Evolutionary conservation across 495 filamentous ascomycete species (phyloP).

Genomic region (Tuber aestivum): DNA sequence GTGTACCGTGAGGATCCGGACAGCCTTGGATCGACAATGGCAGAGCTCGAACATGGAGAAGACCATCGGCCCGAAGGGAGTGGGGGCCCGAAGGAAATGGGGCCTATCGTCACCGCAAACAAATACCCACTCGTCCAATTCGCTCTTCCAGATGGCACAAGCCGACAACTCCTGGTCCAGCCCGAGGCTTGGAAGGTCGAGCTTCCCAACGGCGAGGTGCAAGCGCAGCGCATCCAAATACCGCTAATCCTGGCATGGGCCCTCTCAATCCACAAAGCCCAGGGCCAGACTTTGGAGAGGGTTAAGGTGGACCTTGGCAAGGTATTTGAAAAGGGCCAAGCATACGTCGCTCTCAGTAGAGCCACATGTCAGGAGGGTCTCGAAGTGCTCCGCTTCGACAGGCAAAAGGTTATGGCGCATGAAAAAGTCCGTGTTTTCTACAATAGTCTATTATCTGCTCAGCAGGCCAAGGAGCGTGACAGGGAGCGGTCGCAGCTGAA

Average conservation of each 20-base stretch:
- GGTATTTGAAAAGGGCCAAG: constrained; percentile 93
- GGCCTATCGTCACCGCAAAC: constrained; percentile 44
- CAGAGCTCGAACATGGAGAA: constrained; percentile 47
- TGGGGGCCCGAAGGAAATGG: constrained; percentile 11
- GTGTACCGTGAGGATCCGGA: constrained; percentile 54
- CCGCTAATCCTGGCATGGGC: constrained; percentile 95
- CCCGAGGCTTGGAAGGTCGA: constrained; percentile 94
- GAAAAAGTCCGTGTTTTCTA: constrained; percentile 82
- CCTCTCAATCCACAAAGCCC: constrained; percentile 94
- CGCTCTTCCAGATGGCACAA: constrained; percentile 66
- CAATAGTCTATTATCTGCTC: constrained; percentile 60
- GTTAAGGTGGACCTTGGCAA: constrained; percentile 89
- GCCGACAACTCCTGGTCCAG: constrained; percentile 70
- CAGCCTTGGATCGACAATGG: constrained; percentile 46
- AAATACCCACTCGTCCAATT: constrained; percentile 82
- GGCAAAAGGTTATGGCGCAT: constrained; percentile 89
- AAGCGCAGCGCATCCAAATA: constrained; percentile 71
- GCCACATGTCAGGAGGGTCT: constrained; percentile 82
- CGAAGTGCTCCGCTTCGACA: constrained; percentile 83
- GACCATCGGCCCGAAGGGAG: constrained; percentile 26
- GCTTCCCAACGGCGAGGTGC: constrained; percentile 87
- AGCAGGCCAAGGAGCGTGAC: constrained; percentile 30
- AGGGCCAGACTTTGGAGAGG: constrained; percentile 89
- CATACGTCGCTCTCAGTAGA: constrained; percentile 74
- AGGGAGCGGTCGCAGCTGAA: not conserved